phyloP scores from a whole-genome alignment of 768 basidiomycete species.

The Auriculariales sp. region DNA sequence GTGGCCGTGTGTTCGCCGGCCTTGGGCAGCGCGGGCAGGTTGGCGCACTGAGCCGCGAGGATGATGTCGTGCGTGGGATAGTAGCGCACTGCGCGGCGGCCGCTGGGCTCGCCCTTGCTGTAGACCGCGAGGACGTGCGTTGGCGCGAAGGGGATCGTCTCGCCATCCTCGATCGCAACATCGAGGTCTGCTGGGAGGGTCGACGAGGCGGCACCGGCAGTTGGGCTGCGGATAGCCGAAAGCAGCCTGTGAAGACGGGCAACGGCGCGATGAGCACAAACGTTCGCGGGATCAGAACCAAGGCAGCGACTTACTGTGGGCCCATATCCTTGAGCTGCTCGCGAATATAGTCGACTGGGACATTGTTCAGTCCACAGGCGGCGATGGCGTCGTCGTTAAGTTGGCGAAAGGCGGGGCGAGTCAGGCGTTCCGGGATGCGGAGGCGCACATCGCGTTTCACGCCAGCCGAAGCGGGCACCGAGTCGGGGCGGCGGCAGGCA shows the following conservation, averaged over 20 bases:
- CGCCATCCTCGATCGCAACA: slow-evolving; percentile 25
- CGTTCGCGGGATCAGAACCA: slow-evolving; percentile 3
- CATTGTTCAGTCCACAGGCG: slow-evolving; percentile 36
- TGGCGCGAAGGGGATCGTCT: slow-evolving; percentile 14
- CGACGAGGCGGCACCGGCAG: too few species aligned
- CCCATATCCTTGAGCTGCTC: slow-evolving; percentile 34
- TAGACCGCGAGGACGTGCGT: slow-evolving; percentile 29
- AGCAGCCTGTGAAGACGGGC: slow-evolving; percentile 1
- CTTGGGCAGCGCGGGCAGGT: slow-evolving; percentile 40
- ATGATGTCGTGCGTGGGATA: slow-evolving; percentile 59
- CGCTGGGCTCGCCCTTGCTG: slow-evolving; percentile 13
- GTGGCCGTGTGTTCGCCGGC: slow-evolving; percentile 15
- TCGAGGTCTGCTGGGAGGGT: slow-evolving; percentile 28
- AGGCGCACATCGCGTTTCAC: too few species aligned
- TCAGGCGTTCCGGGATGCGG: slow-evolving; percentile 56
- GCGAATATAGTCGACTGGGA: slow-evolving; percentile 52
- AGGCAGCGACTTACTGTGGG: slow-evolving; percentile 23
- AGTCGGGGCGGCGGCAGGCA: too few species aligned
- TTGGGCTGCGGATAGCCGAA: too few species aligned
- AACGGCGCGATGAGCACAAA: slow-evolving; percentile 5
- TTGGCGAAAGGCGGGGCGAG: slow-evolving; percentile 43
- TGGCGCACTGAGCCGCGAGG: slow-evolving; percentile 55
- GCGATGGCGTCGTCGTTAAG: slow-evolving; percentile 39
- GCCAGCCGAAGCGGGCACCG: too few species aligned
- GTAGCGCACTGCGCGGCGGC: slow-evolving; percentile 29